A percentile compares a stretch with the other conserved stretches of the same genome.
Conservation (phyloP, 345 rosid species). For the Odontarrhena argentea region DNA sequence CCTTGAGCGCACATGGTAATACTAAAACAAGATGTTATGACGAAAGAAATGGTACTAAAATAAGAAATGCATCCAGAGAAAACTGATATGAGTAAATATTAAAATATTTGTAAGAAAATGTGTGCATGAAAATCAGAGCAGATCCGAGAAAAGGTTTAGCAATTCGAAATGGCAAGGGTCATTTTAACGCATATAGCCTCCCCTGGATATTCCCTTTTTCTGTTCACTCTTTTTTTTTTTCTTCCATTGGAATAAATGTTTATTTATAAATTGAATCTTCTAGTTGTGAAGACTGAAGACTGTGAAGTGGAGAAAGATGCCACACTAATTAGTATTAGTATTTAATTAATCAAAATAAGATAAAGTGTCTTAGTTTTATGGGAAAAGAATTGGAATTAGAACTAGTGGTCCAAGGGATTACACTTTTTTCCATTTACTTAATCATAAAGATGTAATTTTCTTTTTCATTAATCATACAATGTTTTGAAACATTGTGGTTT, state of each 20-base stretch:
- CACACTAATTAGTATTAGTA: conserved; percentile 27
- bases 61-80: not conserved
- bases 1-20: conserved; percentile 8
- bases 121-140: conserved; percentile 35
- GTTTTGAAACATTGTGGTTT: conserved; percentile 17
- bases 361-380: conserved; percentile 22
- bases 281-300: conserved; percentile 23
- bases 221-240: not conserved
- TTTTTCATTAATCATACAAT: conserved; percentile 4
- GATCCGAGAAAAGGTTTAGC: conserved; percentile 22
- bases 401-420: conserved; percentile 29
- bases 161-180: conserved; percentile 38
- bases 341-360: conserved; percentile 20
- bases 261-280: not conserved
- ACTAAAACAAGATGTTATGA: no score
- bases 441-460: conserved; percentile 14
- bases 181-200: conserved; percentile 40
- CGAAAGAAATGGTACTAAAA: not conserved
- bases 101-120: not conserved
- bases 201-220: conserved; percentile 36
- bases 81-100: not conserved
- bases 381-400: conserved; percentile 10
- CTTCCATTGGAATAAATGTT: conserved; percentile 1
- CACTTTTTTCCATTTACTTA: not conserved
- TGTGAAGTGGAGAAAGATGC: conserved; percentile 34